A percentile compares a stretch with the other conserved stretches of the same genome.
phyloP scores from a whole-genome alignment of 306 rosid genomes.

The Casuarina glauca region DNA sequence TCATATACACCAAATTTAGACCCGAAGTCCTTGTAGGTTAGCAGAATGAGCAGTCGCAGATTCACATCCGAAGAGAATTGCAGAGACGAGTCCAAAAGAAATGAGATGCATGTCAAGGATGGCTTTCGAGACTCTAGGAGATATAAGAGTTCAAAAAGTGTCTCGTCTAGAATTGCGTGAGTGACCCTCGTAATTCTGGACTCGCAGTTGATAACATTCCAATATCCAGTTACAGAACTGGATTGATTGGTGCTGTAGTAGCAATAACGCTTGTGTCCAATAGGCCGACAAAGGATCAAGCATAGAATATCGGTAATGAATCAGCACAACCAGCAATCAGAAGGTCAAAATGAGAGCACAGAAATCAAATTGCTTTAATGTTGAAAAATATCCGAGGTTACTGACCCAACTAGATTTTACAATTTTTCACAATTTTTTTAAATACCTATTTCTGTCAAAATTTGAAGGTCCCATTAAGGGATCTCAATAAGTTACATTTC shows the following conservation, averaged over 20 bases:
- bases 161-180: too few species aligned
- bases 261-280: background rate
- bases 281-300: background rate
- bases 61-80: too few species aligned
- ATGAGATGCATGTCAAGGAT: too few species aligned
- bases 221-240: too few species aligned
- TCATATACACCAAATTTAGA: too few species aligned
- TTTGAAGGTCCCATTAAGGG: background rate
- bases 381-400: background rate
- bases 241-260: background rate
- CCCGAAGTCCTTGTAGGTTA: too few species aligned
- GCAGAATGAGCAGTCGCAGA: too few species aligned
- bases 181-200: too few species aligned
- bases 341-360: background rate
- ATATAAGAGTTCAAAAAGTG: too few species aligned
- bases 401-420: background rate
- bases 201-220: too few species aligned
- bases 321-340: background rate
- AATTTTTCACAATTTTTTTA: background rate
- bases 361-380: background rate
- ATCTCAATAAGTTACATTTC: background rate
- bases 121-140: too few species aligned
- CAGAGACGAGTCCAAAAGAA: too few species aligned
- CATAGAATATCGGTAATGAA: background rate
- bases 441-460: conserved; percentile 5